phyloP scores from a whole-genome alignment of 2,329 filamentous ascomycete species.

The Alternaria infectoria region DNA sequence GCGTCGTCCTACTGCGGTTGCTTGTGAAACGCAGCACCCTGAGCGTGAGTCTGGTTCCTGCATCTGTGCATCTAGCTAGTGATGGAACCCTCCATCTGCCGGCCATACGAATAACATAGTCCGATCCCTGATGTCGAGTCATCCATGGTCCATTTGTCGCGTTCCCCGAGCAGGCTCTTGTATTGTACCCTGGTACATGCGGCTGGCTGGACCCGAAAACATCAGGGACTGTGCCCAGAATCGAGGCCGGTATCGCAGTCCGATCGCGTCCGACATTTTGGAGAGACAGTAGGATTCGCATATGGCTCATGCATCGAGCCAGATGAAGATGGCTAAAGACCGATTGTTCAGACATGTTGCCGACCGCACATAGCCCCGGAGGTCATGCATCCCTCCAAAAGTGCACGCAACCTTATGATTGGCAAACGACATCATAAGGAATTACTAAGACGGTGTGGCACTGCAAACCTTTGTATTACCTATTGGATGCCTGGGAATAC shows the following conservation, averaged over 20 bases:
- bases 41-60: slow-evolving; percentile 16
- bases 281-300: not conserved
- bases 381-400: not conserved
- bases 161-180: not conserved
- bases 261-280: not conserved
- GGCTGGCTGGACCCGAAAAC: not conserved
- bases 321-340: not conserved
- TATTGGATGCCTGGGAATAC: not conserved
- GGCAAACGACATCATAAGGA: slow-evolving; percentile 2
- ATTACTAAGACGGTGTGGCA: slow-evolving; percentile 9
- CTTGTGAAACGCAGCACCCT: slow-evolving; percentile 7
- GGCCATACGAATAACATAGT: not conserved
- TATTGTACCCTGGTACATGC: slow-evolving; percentile 1
- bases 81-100: not conserved
- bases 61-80: slow-evolving; percentile 12
- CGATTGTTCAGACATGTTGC: not conserved
- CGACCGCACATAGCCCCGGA: not conserved
- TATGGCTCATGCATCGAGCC: not conserved
- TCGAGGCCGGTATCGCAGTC: not conserved
- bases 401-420: not conserved
- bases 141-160: not conserved
- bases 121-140: not conserved
- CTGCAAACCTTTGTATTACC: not conserved
- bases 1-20: slow-evolving; percentile 9
- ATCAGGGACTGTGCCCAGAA: not conserved